Evolutionary conservation across 768 basidiomycete species (phyloP), one percentile per base, ranked within the genome.

Genomic region (Leccinum boreale): DNA sequence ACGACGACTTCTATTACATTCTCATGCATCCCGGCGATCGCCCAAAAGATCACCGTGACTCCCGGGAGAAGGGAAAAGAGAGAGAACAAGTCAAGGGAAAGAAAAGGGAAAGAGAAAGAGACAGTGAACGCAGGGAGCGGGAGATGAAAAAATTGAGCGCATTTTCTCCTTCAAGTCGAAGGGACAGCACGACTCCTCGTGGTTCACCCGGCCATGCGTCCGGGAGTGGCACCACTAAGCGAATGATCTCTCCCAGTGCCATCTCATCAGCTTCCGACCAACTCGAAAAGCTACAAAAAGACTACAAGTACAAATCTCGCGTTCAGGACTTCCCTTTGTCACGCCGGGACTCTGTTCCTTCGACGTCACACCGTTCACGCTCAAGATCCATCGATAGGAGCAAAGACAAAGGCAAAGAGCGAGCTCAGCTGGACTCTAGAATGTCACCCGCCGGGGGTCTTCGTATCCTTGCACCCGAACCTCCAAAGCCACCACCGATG

Each of bases 251-350:
- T 3, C 73, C 71, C 31, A 51, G 50, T 26, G 61, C 63, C 33
- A 53, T 58, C 33, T 74, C 71, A 11, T 45, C 57, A 31, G 31
- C 31, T 21, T 73, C 72, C 44, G 73, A 73, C 55, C 57, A 61
- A 5, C 64, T 64, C 9, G 73, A 69, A 52, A 58, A 21, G 47
- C n/a, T 60, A 19, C 62, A 62, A 52, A 68, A 53, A 28, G 66
- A 68, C 53, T 47, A 50, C 36, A 39, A n/a, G 39, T 42, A 1
- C 4, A 31, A 31, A 10, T 24, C 56, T 53, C 47, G 26, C 44
- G 28, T 23, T 39, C 47, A 36, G 8, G 60, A 50, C 8, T 53
- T 24, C 14, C 29, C 58, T 17, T n/a, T 54, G 11, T 33, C 39
- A 23, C 58, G 51, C 23, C 59, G 64, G 52, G 57, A 62, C 49